A percentile compares a stretch with the other conserved stretches of the same genome.
These are phyloP conservation scores for Xylaria sp. DNA, from an alignment of 2,329 filamentous ascomycete species.

Conservation along the genomic window DNA sequence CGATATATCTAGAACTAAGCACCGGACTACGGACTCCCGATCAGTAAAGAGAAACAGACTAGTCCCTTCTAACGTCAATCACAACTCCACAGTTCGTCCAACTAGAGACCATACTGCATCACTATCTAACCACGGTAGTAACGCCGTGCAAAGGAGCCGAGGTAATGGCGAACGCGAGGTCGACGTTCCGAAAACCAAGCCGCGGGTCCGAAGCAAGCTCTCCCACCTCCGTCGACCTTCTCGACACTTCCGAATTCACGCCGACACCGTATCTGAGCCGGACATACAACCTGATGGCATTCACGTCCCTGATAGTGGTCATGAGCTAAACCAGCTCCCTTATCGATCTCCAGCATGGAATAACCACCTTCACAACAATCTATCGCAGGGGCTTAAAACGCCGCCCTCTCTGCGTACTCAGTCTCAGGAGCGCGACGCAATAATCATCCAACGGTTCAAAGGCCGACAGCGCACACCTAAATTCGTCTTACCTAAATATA, in stretches of 20 bases:
- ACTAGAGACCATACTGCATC: not conserved
- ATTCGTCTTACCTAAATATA: conserved; percentile 1
- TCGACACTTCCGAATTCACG: not conserved
- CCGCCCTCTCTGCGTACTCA: not conserved
- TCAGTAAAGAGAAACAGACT: not conserved
- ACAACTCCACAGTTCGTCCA: not conserved
- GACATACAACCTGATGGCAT: not conserved
- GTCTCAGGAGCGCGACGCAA: not conserved
- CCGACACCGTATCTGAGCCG: not conserved
- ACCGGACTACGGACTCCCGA: not conserved
- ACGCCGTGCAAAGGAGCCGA: not conserved
- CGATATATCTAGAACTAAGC: no score
- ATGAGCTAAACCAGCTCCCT: not conserved
- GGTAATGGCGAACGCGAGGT: no score
- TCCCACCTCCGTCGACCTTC: not conserved
- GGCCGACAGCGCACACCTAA: not conserved
- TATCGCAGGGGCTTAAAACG: not conserved
- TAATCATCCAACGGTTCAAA: not conserved
- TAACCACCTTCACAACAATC: not conserved
- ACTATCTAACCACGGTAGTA: not conserved
- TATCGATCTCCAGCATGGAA: not conserved
- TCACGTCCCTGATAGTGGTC: not conserved
- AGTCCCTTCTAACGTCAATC: not conserved
- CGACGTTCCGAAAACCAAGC: not conserved
- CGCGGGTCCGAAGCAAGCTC: not conserved